These are phyloP conservation scores for Ochromonas danica DNA, from an alignment of 108 stramenopile genomes.

Conservation along the genomic window DNA sequence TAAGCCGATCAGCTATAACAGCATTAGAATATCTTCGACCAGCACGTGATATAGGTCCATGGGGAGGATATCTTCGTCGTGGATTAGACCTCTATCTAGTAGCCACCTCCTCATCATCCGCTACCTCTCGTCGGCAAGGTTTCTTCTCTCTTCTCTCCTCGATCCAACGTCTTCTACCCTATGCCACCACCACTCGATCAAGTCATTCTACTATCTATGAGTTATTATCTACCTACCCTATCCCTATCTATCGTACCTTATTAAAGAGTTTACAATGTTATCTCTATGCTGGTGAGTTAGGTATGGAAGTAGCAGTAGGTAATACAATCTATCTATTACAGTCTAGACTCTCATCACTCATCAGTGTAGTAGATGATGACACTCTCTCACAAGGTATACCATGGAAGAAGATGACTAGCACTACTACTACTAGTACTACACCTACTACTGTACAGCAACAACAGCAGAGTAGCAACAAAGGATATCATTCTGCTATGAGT, in stretches of 20 bases:
- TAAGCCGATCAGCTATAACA: background rate
- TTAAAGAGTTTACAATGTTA: slow-evolving; percentile 11
- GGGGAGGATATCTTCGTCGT: background rate
- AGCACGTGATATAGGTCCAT: slow-evolving; percentile 7
- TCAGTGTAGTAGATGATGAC: too few relatives aligned
- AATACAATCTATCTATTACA: background rate
- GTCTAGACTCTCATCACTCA: too few relatives aligned
- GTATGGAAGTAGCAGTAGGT: background rate
- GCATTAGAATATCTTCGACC: slow-evolving; percentile 2
- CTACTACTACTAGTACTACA: too few relatives aligned
- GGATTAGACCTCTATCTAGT: slow-evolving; percentile 13
- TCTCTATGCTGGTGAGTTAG: slow-evolving; percentile 11
- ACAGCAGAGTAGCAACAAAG: too few relatives aligned
- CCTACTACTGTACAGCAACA: too few relatives aligned
- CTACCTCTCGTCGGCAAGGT: background rate
- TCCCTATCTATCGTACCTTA: background rate
- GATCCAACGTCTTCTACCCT: background rate
- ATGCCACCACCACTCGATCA: background rate
- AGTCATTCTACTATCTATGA: background rate
- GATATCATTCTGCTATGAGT: background rate
- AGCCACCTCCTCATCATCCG: background rate
- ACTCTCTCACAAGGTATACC: too few relatives aligned
- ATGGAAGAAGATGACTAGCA: too few relatives aligned
- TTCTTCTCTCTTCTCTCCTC: background rate
- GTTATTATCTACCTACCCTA: background rate